These are phyloP conservation scores for Calocybe gangraenosa DNA, from an alignment of 768 basidiomycete species.

Conservation along the genomic window DNA sequence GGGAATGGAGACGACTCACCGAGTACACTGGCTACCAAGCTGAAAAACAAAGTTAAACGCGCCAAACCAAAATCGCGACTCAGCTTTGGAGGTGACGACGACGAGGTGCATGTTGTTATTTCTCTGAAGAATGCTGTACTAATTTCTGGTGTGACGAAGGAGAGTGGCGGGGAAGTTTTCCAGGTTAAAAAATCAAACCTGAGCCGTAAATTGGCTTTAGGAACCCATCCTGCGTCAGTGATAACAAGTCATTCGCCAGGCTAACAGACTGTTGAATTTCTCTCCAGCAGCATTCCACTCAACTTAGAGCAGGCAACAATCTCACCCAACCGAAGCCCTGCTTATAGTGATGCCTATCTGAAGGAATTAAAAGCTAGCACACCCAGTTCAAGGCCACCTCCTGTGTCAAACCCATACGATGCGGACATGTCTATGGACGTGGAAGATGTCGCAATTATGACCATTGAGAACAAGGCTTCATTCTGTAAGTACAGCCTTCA, in stretches of 20 bases:
- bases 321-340: slow-evolving; percentile 49
- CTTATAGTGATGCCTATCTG: slow-evolving; percentile 71
- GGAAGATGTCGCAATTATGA: slow-evolving; percentile 34
- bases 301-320: slow-evolving; percentile 55
- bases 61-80: slow-evolving; percentile 61
- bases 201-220: slow-evolving; percentile 60
- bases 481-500: slow-evolving; percentile 24
- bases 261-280: not conserved
- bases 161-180: slow-evolving; percentile 60
- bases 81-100: slow-evolving; percentile 69
- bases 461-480: slow-evolving; percentile 23
- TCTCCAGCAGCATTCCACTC: slow-evolving; percentile 37
- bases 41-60: slow-evolving; percentile 71
- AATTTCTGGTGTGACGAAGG: slow-evolving; percentile 33
- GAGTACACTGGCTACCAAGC: slow-evolving; percentile 54
- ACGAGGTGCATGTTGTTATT: slow-evolving; percentile 46
- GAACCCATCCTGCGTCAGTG: slow-evolving; percentile 49
- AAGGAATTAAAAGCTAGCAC: slow-evolving; percentile 79
- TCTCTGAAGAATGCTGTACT: slow-evolving; percentile 18
- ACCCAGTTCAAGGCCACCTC: slow-evolving; percentile 45
- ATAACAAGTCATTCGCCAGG: not conserved
- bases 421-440: slow-evolving; percentile 47
- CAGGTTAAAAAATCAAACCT: slow-evolving; percentile 79
- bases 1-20: slow-evolving; percentile 48
- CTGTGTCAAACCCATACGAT: slow-evolving; percentile 40